These are phyloP conservation scores for Madurella mycetomatis DNA, from an alignment of 2,329 filamentous ascomycete species.

Conservation along the genomic window DNA sequence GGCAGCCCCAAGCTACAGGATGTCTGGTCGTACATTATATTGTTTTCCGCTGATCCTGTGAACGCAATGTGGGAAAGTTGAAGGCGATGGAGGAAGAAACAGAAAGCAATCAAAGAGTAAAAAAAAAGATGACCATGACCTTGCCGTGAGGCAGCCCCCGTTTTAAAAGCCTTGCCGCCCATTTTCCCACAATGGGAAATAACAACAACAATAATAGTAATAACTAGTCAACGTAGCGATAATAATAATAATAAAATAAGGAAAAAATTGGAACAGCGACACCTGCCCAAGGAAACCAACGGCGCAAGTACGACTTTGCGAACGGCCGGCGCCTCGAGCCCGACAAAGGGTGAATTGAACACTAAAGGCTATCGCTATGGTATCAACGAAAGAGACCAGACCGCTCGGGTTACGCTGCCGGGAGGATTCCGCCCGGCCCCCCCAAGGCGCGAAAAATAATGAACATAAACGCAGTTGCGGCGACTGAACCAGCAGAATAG, in stretches of 20 bases:
- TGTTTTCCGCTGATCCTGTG: neutral
- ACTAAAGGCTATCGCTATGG: neutral
- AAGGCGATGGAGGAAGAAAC: neutral
- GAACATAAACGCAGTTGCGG: too few relatives aligned
- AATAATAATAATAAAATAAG: neutral
- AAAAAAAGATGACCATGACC: neutral
- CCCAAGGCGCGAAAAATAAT: neutral
- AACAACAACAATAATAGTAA: constrained; percentile 1
- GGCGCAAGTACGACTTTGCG: neutral
- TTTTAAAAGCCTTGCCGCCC: too few relatives aligned
- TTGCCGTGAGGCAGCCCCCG: constrained; percentile 17
- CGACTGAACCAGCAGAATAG: too few relatives aligned
- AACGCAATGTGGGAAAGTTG: neutral
- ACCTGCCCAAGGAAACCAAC: too few relatives aligned
- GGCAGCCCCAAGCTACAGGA: neutral
- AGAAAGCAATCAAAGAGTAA: neutral
- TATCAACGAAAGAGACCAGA: neutral
- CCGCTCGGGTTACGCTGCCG: neutral
- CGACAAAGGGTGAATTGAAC: neutral
- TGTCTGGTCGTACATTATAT: neutral
- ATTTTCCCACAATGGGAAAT: constrained; percentile 4
- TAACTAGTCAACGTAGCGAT: neutral
- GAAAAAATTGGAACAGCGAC: too few relatives aligned
- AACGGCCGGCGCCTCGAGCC: neutral
- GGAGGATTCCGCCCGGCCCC: neutral